These are phyloP conservation scores for Escallonia herrerae DNA, from an alignment of 129 eudicot genomes.

Conservation along the genomic window DNA sequence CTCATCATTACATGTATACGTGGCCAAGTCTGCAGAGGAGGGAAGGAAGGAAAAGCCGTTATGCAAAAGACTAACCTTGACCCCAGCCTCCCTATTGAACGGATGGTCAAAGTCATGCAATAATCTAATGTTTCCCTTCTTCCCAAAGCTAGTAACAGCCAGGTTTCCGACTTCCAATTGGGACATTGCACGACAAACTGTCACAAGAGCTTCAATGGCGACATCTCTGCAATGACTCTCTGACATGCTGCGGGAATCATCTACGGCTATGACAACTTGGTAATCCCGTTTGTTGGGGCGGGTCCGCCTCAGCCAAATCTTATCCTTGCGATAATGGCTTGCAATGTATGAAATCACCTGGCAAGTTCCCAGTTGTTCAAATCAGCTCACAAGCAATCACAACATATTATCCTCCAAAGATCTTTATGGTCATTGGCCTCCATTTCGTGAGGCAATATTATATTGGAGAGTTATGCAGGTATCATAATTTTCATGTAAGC, in stretches of 20 bases:
- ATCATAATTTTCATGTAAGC: no score
- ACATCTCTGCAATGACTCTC: slow-evolving; percentile 72
- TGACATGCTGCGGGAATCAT: slow-evolving; percentile 97
- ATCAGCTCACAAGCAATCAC: background rate
- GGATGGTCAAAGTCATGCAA: slow-evolving; percentile 87
- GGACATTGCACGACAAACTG: slow-evolving; percentile 97
- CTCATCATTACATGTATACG: background rate
- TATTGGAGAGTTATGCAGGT: no score
- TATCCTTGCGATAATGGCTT: slow-evolving; percentile 86
- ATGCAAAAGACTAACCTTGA: slow-evolving; percentile 44
- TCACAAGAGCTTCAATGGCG: slow-evolving; percentile 91
- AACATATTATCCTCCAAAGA: no score
- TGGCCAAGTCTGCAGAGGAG: background rate
- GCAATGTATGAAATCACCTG: slow-evolving; percentile 94
- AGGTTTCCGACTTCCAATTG: slow-evolving; percentile 88
- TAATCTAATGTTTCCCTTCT: slow-evolving; percentile 71
- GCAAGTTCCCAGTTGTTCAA: slow-evolving; percentile 2
- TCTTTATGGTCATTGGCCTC: no score
- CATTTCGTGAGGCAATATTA: no score
- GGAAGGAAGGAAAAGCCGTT: background rate
- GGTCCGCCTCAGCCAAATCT: slow-evolving; percentile 94
- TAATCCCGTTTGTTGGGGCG: slow-evolving; percentile 89
- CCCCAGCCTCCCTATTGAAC: slow-evolving; percentile 78
- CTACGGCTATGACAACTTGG: slow-evolving; percentile 90
- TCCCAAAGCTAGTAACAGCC: slow-evolving; percentile 90